These are phyloP conservation scores for Tephrocybe sp. DNA, from an alignment of 768 basidiomycete genomes.

Conservation along the genomic window DNA sequence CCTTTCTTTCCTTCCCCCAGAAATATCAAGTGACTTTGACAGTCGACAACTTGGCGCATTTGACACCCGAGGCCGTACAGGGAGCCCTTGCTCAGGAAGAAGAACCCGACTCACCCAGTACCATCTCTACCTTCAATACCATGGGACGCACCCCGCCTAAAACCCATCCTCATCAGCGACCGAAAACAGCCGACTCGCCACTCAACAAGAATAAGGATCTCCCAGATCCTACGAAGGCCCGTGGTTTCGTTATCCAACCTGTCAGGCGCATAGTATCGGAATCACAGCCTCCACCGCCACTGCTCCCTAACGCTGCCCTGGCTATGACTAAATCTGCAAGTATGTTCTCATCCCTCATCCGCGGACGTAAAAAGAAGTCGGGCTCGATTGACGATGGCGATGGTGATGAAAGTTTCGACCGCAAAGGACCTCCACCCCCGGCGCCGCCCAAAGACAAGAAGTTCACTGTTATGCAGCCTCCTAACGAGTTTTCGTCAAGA, in stretches of 20 bases:
- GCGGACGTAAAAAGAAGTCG: constrained; percentile 36
- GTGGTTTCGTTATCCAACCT: constrained; percentile 20
- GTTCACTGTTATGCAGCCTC: constrained; percentile 15
- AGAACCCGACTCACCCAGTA: constrained; percentile 22
- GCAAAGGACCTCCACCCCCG: constrained; percentile 41
- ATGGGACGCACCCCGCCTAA: constrained; percentile 12
- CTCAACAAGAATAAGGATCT: constrained; percentile 18
- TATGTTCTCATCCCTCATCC: constrained; percentile 33
- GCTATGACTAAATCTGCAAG: constrained; percentile 26
- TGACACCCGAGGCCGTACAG: constrained; percentile 38
- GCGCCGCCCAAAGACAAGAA: constrained; percentile 44
- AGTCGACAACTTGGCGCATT: constrained; percentile 39
- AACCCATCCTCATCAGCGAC: constrained; percentile 1
- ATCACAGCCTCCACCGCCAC: constrained; percentile 21
- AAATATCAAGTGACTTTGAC: constrained; percentile 44
- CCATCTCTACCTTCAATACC: constrained; percentile 10
- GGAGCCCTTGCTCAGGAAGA: constrained; percentile 26
- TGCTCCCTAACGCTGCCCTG: constrained; percentile 14
- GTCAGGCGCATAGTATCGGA: constrained; percentile 32
- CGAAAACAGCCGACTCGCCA: constrained; percentile 5
- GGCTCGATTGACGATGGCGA: constrained; percentile 22
- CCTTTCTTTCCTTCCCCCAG: constrained; percentile 26
- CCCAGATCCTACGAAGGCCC: constrained; percentile 13
- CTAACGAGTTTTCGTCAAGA: constrained; percentile 9
- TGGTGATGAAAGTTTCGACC: constrained; percentile 19